Conservation (phyloP, 2,329 filamentous ascomycete genomes). For the Ambrosiella beaveri region DNA sequence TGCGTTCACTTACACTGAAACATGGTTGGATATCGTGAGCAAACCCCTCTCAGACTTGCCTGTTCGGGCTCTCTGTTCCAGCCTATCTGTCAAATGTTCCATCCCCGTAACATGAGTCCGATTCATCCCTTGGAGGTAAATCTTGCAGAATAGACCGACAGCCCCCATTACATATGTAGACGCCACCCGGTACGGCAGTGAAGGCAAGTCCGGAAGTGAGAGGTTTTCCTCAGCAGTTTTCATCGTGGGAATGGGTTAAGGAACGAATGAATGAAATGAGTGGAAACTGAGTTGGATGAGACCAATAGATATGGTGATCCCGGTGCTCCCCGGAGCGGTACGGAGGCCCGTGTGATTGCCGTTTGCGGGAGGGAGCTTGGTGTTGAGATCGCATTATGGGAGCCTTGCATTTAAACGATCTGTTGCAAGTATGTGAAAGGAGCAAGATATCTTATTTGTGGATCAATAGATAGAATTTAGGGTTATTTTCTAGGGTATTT, state of each 20-base stretch:
- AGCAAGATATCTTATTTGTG: no score
- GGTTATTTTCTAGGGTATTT: neutral
- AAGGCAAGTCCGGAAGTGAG: slow-evolving; percentile 27
- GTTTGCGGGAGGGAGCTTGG: no score
- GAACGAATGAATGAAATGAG: neutral
- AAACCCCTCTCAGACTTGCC: slow-evolving; percentile 55
- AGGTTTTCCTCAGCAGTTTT: neutral
- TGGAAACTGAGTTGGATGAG: neutral
- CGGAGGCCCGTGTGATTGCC: neutral
- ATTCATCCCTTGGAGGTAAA: slow-evolving; percentile 61
- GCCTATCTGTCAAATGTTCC: slow-evolving; percentile 52
- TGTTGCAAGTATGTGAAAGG: neutral
- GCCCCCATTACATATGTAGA: slow-evolving; percentile 62
- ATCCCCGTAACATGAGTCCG: slow-evolving; percentile 61
- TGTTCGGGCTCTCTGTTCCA: slow-evolving; percentile 50
- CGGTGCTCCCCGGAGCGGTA: neutral
- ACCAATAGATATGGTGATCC: no score
- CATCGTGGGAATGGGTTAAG: neutral
- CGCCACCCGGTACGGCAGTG: slow-evolving; percentile 51
- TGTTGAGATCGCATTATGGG: neutral
- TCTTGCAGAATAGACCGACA: slow-evolving; percentile 51
- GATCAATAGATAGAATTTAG: neutral
- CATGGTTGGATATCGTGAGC: slow-evolving; percentile 46
- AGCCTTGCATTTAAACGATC: neutral
- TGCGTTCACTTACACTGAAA: slow-evolving; percentile 22